Conservation (phyloP, 2,329 filamentous ascomycete species). For the Stachybotrys echinatus region DNA sequence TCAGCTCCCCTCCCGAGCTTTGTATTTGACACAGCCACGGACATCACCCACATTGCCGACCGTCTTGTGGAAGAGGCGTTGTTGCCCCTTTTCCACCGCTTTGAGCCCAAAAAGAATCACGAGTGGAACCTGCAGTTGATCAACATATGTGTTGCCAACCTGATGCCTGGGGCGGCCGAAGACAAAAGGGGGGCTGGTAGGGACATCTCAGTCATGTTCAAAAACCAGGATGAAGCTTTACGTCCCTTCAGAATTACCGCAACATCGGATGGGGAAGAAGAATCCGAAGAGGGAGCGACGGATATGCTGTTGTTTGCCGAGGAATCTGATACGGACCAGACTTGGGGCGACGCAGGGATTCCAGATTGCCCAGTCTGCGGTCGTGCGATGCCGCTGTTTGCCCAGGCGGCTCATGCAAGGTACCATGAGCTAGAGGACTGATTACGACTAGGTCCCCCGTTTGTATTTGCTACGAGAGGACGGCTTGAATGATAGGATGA, state of each 20-base stretch:
- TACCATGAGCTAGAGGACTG: constrained; percentile 27
- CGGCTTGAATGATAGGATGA: background rate
- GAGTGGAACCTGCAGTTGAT: constrained; percentile 77
- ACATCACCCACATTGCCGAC: constrained; percentile 56
- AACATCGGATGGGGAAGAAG: constrained; percentile 23
- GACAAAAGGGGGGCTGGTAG: constrained; percentile 53
- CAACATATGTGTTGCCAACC: constrained; percentile 84
- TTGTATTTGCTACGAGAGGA: background rate
- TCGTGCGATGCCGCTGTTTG: constrained; percentile 50
- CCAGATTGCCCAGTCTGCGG: constrained; percentile 42
- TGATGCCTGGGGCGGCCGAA: constrained; percentile 55
- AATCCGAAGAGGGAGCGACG: constrained; percentile 19
- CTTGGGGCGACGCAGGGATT: constrained; percentile 25
- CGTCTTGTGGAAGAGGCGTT: constrained; percentile 65
- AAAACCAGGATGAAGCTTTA: constrained; percentile 62
- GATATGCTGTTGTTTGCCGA: constrained; percentile 13
- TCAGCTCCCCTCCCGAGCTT: constrained; percentile 70
- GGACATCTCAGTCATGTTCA: constrained; percentile 82
- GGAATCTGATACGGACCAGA: constrained; percentile 11
- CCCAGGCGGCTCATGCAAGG: constrained; percentile 47
- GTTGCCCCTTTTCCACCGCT: constrained; percentile 65
- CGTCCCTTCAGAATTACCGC: constrained; percentile 55
- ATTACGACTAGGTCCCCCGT: background rate
- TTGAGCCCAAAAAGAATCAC: constrained; percentile 61
- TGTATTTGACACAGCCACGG: constrained; percentile 59